Conservation (phyloP, 2,329 filamentous ascomycete species). For the Calonectria hawksworthii region DNA sequence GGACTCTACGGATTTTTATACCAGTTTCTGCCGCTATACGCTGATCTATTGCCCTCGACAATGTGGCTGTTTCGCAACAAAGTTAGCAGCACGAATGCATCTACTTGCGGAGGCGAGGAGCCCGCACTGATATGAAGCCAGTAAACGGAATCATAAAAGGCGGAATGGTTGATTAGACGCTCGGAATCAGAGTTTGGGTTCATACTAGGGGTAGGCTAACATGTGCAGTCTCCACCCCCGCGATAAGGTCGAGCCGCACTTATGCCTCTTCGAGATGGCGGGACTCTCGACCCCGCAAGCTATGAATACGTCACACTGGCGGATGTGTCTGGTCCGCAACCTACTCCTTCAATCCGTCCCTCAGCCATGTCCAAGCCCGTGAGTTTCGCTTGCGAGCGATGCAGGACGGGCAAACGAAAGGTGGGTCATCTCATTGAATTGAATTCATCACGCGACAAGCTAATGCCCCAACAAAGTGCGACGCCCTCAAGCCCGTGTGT, state of each 20-base stretch:
- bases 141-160: background rate
- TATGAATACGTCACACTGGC: background rate
- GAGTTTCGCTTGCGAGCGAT: constrained; percentile 16
- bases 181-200: background rate
- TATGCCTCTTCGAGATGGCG: background rate
- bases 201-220: background rate
- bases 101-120: background rate
- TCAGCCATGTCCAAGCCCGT: constrained; percentile 10
- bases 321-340: constrained; percentile 6
- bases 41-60: too few relatives aligned
- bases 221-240: background rate
- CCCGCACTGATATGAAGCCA: constrained; percentile 1
- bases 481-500: background rate
- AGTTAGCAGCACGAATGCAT: background rate
- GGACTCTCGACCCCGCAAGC: background rate
- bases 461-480: background rate
- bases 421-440: background rate
- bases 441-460: background rate
- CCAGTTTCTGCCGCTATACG: background rate
- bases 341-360: background rate
- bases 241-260: constrained; percentile 14
- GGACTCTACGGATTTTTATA: background rate
- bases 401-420: constrained; percentile 7
- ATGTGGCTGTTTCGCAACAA: too few relatives aligned
- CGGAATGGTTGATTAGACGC: background rate